Evolutionary conservation across 305 asterid genomes (phyloP), one percentile per base, ranked within the genome.

Genomic region (Lippia alba): DNA sequence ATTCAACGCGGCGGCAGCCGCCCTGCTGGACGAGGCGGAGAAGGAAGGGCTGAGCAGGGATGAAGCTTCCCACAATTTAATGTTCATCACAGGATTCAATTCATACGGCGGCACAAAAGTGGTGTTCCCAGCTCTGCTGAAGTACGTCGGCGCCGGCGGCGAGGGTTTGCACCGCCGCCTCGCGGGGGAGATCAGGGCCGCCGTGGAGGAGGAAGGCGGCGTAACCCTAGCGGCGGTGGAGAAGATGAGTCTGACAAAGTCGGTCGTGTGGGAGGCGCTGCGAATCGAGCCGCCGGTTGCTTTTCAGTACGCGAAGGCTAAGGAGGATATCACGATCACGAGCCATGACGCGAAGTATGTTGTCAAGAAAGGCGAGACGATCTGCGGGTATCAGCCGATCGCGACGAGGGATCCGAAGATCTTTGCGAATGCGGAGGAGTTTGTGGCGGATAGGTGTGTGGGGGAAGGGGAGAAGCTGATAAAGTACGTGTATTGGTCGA

Each of bases 101-200:
- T 80, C 88, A 2, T 85, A 85, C 36, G 91, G 88, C 4, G 88
- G 91, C 49, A 81, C 79, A 70, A 85, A 83, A 34, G 32, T 73
- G 41, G 2, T 83, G 0, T 83, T 81, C 41, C 84, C 86, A 0
- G 57, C 82, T 1, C 8, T 83, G 59, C 72, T 86, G 3, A 83
- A 83, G 55, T 79, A 81, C 72, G 81, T 86, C 12, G 85, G 82
- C 5, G 40, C 46, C 8, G 86, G 73, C 5, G 88, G 91, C 5
- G 71, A 63, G 17, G 74, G 20, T 6, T 60, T 83, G 20, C 91
- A 86, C 36, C 70, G 71, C 19, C 77, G 78, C 3, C 82, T 86
- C 0, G 79, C 75, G 0, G 67, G 41, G 0, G 91, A 86, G 53
- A 85, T 83, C 73, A 59, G 85, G 17, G 4, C 74, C 41, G 24